Conservation (phyloP, 1,284 basidiomycete genomes). For the Rhodofomes roseus region DNA sequence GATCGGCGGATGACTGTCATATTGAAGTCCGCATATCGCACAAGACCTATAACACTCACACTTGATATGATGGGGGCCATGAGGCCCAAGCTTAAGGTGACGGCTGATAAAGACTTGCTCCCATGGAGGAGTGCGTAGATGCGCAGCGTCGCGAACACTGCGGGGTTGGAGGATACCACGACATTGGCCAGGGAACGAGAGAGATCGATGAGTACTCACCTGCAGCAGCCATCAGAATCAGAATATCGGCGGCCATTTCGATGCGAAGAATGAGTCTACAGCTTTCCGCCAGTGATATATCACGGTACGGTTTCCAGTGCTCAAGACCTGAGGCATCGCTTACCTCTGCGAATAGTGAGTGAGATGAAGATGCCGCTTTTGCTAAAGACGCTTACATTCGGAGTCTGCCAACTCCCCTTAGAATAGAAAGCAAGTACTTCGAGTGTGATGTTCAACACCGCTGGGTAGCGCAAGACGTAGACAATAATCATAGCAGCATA, state of each 20-base stretch:
- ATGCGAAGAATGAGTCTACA: background rate
- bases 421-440: background rate
- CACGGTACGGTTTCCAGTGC: too few species aligned
- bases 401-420: background rate
- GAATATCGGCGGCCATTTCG: background rate
- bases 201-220: background rate
- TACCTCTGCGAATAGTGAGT: too few species aligned
- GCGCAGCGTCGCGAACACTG: slow-evolving; percentile 14
- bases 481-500: too few species aligned
- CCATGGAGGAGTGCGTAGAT: slow-evolving; percentile 15
- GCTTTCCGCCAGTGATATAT: background rate
- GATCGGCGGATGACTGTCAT: too few species aligned
- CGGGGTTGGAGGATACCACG: background rate
- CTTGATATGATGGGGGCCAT: slow-evolving; percentile 14
- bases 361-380: too few species aligned
- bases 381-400: background rate
- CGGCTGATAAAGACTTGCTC: slow-evolving; percentile 2
- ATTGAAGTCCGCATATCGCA: too few species aligned
- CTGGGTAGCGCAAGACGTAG: slow-evolving; percentile 10
- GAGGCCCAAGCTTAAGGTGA: slow-evolving; percentile 10
- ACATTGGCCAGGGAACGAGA: background rate
- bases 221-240: background rate
- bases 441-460: slow-evolving; percentile 8
- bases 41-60: slow-evolving; percentile 6
- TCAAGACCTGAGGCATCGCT: too few species aligned